These are phyloP conservation scores for Symbiodinium natans DNA, from an alignment of 73 alveolate species.

Conservation along the genomic window DNA sequence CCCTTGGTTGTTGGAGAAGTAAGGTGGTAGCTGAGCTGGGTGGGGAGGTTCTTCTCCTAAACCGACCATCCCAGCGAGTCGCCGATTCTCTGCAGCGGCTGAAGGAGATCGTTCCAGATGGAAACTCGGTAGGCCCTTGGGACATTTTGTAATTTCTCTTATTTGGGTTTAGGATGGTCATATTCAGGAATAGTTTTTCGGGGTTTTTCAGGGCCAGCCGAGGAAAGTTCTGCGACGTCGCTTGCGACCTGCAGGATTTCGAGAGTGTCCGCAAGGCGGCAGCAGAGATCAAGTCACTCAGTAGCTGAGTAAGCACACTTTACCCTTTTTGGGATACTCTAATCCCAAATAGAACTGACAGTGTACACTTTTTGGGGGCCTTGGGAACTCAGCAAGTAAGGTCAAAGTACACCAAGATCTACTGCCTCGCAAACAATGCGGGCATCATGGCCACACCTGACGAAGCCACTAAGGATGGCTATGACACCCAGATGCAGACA, in stretches of 20 bases:
- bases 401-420: background rate
- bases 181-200: background rate
- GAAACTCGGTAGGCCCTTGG: too few species aligned
- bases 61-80: conserved; percentile 6
- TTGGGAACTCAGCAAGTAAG: too few species aligned
- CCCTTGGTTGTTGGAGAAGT: too few species aligned
- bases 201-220: too few species aligned
- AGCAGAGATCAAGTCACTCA: conserved; percentile 36
- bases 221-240: background rate
- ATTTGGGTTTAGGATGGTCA: too few species aligned
- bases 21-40: conserved; percentile 55
- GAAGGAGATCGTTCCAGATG: conserved; percentile 26
- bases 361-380: too few species aligned
- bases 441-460: background rate
- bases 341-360: too few species aligned
- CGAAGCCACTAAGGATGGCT: conserved; percentile 8
- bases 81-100: background rate
- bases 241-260: conserved; percentile 34
- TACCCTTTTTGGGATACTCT: too few species aligned
- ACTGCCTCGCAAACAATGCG: conserved; percentile 31
- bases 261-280: conserved; percentile 40
- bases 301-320: too few species aligned
- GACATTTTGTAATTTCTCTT: too few species aligned
- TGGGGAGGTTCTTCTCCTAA: conserved; percentile 58
- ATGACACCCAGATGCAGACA: conserved; percentile 43